Base-by-base conservation (phyloP, 345 rosid genomes). In the Bruguiera parviflora region DNA sequence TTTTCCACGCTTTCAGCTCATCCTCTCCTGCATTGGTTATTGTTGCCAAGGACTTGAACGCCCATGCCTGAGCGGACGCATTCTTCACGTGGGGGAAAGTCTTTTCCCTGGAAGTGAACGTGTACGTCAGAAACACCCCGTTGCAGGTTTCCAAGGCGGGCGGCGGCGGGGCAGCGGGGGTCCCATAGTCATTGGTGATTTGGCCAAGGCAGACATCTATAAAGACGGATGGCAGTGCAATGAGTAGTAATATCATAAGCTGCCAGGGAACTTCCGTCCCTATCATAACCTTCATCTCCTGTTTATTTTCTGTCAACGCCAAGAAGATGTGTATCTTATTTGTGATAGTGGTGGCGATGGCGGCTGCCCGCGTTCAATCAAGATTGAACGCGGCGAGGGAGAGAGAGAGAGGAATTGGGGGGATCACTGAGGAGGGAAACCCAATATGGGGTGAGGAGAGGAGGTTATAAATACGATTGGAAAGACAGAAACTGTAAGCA, bases 11-110 rank as follows among this genome's bases (percentile, higher is more conserved):
- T 64, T 84, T 86, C 0, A 95, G 65, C 75, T 88, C 96, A 11
- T 83, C 88, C 8, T n/a, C 32, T 3, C 91, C 99, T 0, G 84
- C 51, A 60, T 95, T 95, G 22, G 84, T 63, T 21, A 95, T 80
- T 10, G 84, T 72, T 24, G 92, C 87, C 24, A 68, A 51, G 22
- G 96, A 70, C 67, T 84, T 83, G 66, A 95, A 95, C 32, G 96
- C 86, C 99, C 99, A 95, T 0, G 99, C 77, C 71, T 95, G 98
- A 0, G 97, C 96, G 7, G 86, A 74, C 32, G 81, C 89, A 64
- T 95, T 92, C 77, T 92, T 95, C 1, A 90, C 70, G 43, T 68
- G 79, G 0, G 99, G 99, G 61, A 73, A 87, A 62, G 77, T 86
- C 73, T 84, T 82, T 51, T 73, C 83, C 5, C 99, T 78, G 15